Percentiles rank a stretch among this genome's conserved stretches.
phyloP scores from a whole-genome alignment of 1,139 yeast genomes.

The Yamadazyma buinensis region DNA sequence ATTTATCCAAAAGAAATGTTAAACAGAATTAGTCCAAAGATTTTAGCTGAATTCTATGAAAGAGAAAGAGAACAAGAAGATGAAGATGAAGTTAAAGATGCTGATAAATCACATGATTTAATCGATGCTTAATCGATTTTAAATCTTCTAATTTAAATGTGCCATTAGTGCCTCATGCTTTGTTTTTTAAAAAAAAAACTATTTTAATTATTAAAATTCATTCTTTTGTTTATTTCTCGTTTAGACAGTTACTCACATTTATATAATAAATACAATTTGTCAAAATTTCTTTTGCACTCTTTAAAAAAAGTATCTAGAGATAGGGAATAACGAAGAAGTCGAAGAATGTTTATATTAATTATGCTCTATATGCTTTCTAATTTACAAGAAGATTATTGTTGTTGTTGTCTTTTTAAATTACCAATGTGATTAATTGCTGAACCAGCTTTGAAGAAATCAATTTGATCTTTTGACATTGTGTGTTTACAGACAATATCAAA shows the following conservation, averaged over 20 bases:
- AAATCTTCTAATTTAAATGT: neutral
- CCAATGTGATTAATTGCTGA: slow-evolving; percentile 95
- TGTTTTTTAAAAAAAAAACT: no score
- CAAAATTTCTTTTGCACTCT: no score
- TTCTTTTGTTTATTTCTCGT: slow-evolving; percentile 3
- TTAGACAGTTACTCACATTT: slow-evolving; percentile 1
- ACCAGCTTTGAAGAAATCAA: slow-evolving; percentile 95
- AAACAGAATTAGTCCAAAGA: slow-evolving; percentile 97
- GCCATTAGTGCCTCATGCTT: neutral
- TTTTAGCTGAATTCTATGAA: slow-evolving; percentile 90
- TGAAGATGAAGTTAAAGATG: slow-evolving; percentile 23
- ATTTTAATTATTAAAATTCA: neutral
- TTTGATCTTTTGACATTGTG: slow-evolving; percentile 95
- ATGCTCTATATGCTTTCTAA: slow-evolving; percentile 2
- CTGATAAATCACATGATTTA: slow-evolving; percentile 38
- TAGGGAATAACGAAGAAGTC: neutral
- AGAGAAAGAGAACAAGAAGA: slow-evolving; percentile 66
- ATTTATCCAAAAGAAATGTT: slow-evolving; percentile 98
- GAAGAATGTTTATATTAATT: neutral
- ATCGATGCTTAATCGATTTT: slow-evolving; percentile 59
- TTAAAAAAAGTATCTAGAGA: neutral
- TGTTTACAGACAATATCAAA: slow-evolving; percentile 78
- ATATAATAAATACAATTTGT: neutral
- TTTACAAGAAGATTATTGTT: neutral
- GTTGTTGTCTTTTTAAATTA: slow-evolving; percentile 38